Conservation (phyloP, 257 asterid species). For the Misopates orontium region DNA sequence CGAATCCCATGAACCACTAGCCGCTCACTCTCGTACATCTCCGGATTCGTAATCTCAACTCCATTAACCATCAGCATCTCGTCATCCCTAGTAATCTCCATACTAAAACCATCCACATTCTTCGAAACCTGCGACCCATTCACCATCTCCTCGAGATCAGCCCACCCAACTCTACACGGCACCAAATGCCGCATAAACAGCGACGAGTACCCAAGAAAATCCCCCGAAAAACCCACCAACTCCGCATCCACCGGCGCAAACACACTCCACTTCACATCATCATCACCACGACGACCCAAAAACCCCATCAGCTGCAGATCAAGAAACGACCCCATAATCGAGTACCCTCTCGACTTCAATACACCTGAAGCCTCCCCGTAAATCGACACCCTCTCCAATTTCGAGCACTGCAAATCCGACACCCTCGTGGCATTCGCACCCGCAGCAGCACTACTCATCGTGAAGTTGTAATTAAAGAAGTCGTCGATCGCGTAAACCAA, state of each 20-base stretch:
- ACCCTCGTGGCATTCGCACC: constrained; percentile 18
- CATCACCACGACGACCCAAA: constrained; percentile 12
- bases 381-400: constrained; percentile 37
- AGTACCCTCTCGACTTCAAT: constrained; percentile 62
- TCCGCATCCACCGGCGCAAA: constrained; percentile 71
- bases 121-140: constrained; percentile 49
- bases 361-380: constrained; percentile 49
- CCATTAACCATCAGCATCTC: constrained; percentile 58
- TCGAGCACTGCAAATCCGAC: constrained; percentile 34
- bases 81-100: constrained; percentile 41
- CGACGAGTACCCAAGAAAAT: constrained; percentile 42
- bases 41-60: constrained; percentile 54
- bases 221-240: constrained; percentile 45
- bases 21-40: constrained; percentile 56
- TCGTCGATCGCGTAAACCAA: constrained; percentile 52
- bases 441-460: neutral
- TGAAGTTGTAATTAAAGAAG: constrained; percentile 52
- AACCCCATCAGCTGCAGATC: constrained; percentile 69
- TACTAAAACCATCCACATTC: constrained; percentile 44
- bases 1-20: constrained; percentile 68
- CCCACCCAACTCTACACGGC: constrained; percentile 60
- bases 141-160: constrained; percentile 40
- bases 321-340: constrained; percentile 67
- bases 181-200: constrained; percentile 66
- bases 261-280: constrained; percentile 46